These are phyloP conservation scores for Didymella exigua DNA, from an alignment of 2,329 filamentous ascomycete genomes.

Conservation along the genomic window DNA sequence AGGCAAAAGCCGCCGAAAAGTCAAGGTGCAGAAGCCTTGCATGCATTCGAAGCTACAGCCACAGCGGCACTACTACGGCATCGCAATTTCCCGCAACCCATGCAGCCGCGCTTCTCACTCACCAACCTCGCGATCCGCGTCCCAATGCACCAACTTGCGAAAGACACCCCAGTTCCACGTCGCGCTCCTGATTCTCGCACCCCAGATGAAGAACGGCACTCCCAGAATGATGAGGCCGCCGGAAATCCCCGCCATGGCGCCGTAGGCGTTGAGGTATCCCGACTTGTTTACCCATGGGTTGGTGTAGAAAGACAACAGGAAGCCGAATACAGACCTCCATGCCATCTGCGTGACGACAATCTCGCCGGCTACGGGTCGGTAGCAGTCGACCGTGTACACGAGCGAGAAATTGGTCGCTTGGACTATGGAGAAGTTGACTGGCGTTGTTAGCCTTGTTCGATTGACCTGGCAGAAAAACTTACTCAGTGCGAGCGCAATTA, in stretches of 20 bases:
- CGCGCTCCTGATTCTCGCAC: not conserved
- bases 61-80: too few relatives aligned
- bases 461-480: not conserved
- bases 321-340: conserved; percentile 58
- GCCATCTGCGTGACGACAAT: conserved; percentile 59
- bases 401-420: conserved; percentile 45
- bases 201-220: not conserved
- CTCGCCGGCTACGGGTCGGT: conserved; percentile 64
- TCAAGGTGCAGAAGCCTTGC: too few relatives aligned
- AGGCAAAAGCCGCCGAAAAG: too few relatives aligned
- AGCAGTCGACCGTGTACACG: conserved; percentile 64
- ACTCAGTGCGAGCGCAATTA: not conserved
- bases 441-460: not conserved
- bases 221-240: not conserved
- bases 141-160: not conserved
- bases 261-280: not conserved
- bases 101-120: too few relatives aligned
- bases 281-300: not conserved
- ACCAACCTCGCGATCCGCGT: not conserved
- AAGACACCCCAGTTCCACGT: not conserved
- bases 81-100: too few relatives aligned
- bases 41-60: too few relatives aligned
- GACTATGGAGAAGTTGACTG: not conserved
- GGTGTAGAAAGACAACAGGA: not conserved
- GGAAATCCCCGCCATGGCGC: not conserved